Base-by-base conservation (phyloP, 176 grass and related monocot species). In the Paspalum vaginatum region DNA sequence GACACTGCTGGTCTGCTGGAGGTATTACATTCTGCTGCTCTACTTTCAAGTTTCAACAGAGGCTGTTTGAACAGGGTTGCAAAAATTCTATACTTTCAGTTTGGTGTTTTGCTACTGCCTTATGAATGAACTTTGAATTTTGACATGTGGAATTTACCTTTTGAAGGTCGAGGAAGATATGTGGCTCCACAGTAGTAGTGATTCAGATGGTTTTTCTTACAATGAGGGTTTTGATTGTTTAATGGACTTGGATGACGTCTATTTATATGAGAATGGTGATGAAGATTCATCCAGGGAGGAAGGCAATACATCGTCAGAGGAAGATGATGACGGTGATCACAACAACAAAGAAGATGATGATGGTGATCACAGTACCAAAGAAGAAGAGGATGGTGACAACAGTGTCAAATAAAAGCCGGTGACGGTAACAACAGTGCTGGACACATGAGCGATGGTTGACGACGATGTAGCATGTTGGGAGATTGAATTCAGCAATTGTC, bases 131-230 rank as follows among this genome's bases (percentile, higher is more conserved):
- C 12, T 61, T 57, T 18, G 24, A 58, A 49, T 52, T 12, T 15
- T 87, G 70, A 84, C 21, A 18, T 59, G 7, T 44, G 15, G 2
- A 43, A 55, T 64, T 66, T 50, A 18, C 7, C 7, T 26, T 87
- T 76, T 84, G 71, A 76, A 91, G 89, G 70, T 25, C 0, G 63
- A 61, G 3, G 40, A 18, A 9, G 81, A 71, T 18, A 6, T 20
- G 12, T 84, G 40, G 65, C 15, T 25, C 32, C 81, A 43, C 38
- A 75, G 65, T 41, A 78, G 71, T 70, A 80, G 47, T 7, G 85
- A 84, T 71, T 87, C 47, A n/a, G 78, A 82, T 65, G 37, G 0
- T 17, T 61, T 64, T 0, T 8, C 20, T 43, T 41, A 65, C 37
- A 20, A 38, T 8, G 47, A 65, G 11, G 48, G 77, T 32, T 61